A percentile compares a stretch with the other conserved stretches of the same genome.
Evolutionary conservation across 192 early-diverging fungal genomes (phyloP).

Genomic region (Lobosporangium transversale): DNA sequence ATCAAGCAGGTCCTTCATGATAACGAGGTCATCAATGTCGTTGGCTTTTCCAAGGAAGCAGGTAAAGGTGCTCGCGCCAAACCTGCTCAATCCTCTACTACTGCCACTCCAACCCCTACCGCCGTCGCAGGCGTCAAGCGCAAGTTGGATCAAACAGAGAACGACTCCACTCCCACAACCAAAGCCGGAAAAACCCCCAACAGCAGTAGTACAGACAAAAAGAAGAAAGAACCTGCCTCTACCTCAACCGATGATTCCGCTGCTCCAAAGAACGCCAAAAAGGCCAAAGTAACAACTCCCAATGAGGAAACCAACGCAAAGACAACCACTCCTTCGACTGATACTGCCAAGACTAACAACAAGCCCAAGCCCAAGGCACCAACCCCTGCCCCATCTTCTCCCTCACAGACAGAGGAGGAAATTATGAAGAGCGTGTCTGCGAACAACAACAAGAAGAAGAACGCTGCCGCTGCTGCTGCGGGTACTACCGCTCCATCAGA

Average conservation of each 20-base stretch:
- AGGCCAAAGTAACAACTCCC: neutral
- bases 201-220: slow-evolving; percentile 8
- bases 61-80: neutral
- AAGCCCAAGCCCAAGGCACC: too few species aligned
- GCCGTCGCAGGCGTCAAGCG: neutral
- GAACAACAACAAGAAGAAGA: slow-evolving; percentile 17
- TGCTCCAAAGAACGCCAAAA: neutral
- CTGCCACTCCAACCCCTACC: neutral
- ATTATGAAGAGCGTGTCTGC: slow-evolving; percentile 25
- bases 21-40: neutral
- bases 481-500: neutral
- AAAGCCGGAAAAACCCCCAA: neutral
- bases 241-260: too few species aligned
- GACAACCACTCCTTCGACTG: too few species aligned
- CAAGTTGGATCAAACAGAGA: neutral
- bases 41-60: neutral
- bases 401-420: slow-evolving; percentile 12
- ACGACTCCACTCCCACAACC: neutral
- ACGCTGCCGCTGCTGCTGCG: neutral
- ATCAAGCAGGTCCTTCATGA: neutral
- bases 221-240: neutral
- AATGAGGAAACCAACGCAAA: too few species aligned
- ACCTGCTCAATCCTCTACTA: neutral
- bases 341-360: neutral
- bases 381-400: neutral